phyloP scores from a whole-genome alignment of 75 land plant genomes.

The Picea sitchensis region DNA sequence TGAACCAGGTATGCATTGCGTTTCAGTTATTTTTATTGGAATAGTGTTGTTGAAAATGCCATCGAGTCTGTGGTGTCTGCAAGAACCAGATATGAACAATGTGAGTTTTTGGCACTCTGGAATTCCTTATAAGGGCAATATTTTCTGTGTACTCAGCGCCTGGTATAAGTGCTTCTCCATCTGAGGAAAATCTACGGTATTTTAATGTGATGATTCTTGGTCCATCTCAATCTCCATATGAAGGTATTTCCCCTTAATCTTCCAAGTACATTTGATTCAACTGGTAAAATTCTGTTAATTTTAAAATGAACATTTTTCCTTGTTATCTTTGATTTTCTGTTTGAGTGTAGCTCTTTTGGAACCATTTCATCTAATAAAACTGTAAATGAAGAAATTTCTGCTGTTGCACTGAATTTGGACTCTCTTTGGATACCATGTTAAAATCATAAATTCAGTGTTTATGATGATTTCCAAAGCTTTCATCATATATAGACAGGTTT shows the following conservation, averaged over 20 bases:
- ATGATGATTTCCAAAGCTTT: no score
- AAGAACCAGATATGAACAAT: not conserved
- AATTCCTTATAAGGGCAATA: not conserved
- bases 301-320: not conserved
- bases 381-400: no score
- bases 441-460: no score
- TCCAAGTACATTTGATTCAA: not conserved
- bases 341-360: not conserved
- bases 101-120: not conserved
- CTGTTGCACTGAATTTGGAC: not conserved
- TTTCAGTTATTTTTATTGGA: not conserved
- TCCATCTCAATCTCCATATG: slow-evolving; percentile 52
- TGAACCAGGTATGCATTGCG: slow-evolving; percentile 33
- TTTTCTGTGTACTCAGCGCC: slow-evolving; percentile 22
- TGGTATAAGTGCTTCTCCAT: slow-evolving; percentile 55
- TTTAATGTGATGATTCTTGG: slow-evolving; percentile 58
- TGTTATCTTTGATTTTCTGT: not conserved
- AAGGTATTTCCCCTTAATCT: slow-evolving; percentile 19
- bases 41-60: not conserved
- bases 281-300: not conserved
- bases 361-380: not conserved
- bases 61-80: not conserved
- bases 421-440: not conserved
- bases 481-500: no score
- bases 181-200: slow-evolving; percentile 48